These are phyloP conservation scores for Lactarius sanguifluus DNA, from an alignment of 768 basidiomycete genomes.

Conservation along the genomic window DNA sequence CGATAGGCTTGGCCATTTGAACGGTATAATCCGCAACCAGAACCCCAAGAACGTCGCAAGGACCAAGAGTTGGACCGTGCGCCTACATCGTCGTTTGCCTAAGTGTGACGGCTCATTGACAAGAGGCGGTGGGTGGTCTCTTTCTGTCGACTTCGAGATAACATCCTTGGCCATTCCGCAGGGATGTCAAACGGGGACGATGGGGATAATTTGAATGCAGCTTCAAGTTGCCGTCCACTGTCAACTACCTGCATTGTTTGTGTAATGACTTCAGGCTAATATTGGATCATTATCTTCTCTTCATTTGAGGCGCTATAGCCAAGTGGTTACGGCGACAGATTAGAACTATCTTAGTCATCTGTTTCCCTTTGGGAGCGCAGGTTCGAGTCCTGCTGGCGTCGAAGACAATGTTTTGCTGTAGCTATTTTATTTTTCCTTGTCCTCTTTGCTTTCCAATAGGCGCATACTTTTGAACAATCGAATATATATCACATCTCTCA, in stretches of 20 bases:
- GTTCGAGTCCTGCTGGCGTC: conserved; percentile 33
- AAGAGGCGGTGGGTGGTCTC: neutral
- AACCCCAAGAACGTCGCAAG: conserved; percentile 3
- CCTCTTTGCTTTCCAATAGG: neutral
- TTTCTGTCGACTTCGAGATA: neutral
- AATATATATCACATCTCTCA: neutral
- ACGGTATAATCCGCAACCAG: conserved; percentile 1
- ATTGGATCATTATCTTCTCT: neutral
- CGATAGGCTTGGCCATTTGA: conserved; percentile 36
- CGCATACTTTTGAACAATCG: neutral
- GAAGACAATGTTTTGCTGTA: conserved; percentile 1
- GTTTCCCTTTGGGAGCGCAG: conserved; percentile 31
- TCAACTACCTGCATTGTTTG: no score
- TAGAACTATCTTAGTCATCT: conserved; percentile 43
- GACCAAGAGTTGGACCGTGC: neutral
- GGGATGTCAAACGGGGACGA: neutral
- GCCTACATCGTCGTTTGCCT: neutral
- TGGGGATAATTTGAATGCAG: neutral
- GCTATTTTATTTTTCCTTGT: neutral
- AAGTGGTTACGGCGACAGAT: conserved; percentile 81
- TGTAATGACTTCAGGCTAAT: neutral
- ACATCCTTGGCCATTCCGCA: conserved; percentile 8
- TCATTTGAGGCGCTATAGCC: conserved; percentile 60
- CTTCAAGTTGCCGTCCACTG: no score
- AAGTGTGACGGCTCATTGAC: neutral